Evolutionary conservation across 1,284 basidiomycete species (phyloP).

Genomic region (Pholiota adiposa): DNA sequence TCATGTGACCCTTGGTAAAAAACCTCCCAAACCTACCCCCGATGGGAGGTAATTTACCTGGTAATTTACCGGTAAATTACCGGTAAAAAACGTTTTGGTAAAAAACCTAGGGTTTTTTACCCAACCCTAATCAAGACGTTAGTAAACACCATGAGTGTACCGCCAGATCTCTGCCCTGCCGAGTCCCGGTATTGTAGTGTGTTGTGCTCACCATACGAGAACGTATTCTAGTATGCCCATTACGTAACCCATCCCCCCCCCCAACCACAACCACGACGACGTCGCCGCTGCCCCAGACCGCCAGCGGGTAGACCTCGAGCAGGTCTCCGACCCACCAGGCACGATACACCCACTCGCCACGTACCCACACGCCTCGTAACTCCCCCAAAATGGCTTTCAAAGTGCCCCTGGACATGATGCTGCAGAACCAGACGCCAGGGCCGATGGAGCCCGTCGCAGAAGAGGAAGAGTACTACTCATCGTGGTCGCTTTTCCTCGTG

Average conservation of each 20-base stretch:
- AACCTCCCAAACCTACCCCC: no score
- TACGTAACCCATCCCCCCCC: neutral
- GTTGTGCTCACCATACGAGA: neutral
- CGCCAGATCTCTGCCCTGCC: neutral
- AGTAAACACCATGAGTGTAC: no score
- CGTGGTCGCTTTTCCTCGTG: conserved; percentile 94
- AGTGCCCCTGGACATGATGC: neutral
- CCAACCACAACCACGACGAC: neutral
- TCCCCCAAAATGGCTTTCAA: neutral
- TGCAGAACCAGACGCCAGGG: conserved; percentile 10
- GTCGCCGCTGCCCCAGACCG: neutral
- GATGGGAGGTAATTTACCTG: no score
- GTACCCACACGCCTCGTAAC: neutral
- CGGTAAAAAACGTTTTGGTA: no score
- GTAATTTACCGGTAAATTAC: no score
- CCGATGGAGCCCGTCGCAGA: conserved; percentile 48
- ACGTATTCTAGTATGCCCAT: neutral
- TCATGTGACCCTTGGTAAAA: no score
- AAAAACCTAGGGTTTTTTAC: no score
- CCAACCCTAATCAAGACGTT: no score
- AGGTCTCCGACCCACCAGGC: conserved; percentile 16
- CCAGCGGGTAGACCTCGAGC: conserved; percentile 21
- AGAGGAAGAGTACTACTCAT: conserved; percentile 91
- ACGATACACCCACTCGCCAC: neutral
- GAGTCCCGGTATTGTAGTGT: neutral